phyloP scores from a whole-genome alignment of 768 basidiomycete species.

The Hirschioporus abietinus region DNA sequence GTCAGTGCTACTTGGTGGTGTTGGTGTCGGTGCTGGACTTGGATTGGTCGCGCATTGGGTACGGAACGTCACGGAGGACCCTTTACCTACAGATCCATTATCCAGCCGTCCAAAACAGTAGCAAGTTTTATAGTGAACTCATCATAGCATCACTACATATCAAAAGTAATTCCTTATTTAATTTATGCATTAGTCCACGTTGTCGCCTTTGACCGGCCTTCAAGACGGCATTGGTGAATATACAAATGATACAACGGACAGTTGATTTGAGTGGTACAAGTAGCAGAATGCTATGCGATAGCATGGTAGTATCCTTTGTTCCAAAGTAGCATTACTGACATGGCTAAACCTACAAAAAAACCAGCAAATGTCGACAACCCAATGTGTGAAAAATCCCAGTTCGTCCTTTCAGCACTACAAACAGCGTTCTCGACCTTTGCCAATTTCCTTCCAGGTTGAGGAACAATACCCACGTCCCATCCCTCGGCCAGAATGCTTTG shows the following conservation, averaged over 20 bases:
- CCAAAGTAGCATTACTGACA: neutral
- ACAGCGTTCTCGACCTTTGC: neutral
- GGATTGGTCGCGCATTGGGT: conserved; percentile 56
- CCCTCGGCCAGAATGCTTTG: conserved; percentile 69
- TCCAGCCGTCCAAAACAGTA: neutral
- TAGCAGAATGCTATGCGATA: neutral
- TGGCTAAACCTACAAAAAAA: neutral
- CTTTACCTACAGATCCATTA: conserved; percentile 28
- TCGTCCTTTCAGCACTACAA: neutral
- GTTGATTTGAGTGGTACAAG: neutral
- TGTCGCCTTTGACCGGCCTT: no score
- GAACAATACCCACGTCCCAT: conserved; percentile 66
- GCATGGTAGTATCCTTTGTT: neutral
- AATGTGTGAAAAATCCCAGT: neutral
- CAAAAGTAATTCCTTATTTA: neutral
- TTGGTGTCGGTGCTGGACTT: conserved; percentile 56
- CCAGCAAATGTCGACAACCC: neutral
- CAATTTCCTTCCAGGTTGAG: conserved; percentile 23
- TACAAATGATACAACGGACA: neutral
- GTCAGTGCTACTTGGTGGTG: conserved; percentile 67
- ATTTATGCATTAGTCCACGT: neutral
- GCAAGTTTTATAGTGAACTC: neutral
- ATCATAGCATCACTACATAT: neutral
- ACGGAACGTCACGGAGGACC: conserved; percentile 49
- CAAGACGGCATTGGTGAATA: neutral